Conservation (phyloP, 2,329 filamentous ascomycete species). For the Lecanicillium sp. region DNA sequence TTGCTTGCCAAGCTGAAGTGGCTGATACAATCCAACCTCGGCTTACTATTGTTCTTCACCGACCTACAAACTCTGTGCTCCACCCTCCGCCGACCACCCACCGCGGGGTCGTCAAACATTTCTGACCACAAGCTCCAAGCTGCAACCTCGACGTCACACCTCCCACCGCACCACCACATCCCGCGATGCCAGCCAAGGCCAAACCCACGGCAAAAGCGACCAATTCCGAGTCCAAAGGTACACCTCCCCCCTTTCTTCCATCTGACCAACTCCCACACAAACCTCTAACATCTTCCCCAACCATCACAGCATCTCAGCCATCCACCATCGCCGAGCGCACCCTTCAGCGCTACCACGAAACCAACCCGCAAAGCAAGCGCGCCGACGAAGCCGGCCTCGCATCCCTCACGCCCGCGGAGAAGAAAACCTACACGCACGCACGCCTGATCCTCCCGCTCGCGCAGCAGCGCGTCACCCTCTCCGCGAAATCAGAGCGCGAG, state of each 20-base stretch:
- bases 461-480: conserved; percentile 24
- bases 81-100: too few relatives aligned
- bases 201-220: conserved; percentile 7
- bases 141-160: background rate
- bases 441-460: conserved; percentile 36
- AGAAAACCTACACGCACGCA: conserved; percentile 39
- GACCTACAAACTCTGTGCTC: too few relatives aligned
- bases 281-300: background rate
- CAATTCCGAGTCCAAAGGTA: conserved; percentile 5
- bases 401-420: conserved; percentile 38
- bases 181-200: conserved; percentile 9
- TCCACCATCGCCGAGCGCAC: conserved; percentile 40
- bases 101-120: background rate
- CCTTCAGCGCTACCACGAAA: conserved; percentile 38
- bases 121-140: background rate
- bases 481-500: conserved; percentile 45
- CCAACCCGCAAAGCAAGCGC: conserved; percentile 32
- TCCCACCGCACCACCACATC: background rate
- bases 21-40: too few relatives aligned
- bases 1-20: too few relatives aligned
- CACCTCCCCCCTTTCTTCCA: background rate
- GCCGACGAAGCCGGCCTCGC: conserved; percentile 36
- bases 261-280: background rate
- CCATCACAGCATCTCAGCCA: background rate
- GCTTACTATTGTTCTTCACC: too few relatives aligned